Percentiles rank a stretch among this genome's conserved stretches.
These are phyloP conservation scores for Apophysomyces ossiformis DNA, from an alignment of 371 early-diverging fungal genomes.

Conservation along the genomic window DNA sequence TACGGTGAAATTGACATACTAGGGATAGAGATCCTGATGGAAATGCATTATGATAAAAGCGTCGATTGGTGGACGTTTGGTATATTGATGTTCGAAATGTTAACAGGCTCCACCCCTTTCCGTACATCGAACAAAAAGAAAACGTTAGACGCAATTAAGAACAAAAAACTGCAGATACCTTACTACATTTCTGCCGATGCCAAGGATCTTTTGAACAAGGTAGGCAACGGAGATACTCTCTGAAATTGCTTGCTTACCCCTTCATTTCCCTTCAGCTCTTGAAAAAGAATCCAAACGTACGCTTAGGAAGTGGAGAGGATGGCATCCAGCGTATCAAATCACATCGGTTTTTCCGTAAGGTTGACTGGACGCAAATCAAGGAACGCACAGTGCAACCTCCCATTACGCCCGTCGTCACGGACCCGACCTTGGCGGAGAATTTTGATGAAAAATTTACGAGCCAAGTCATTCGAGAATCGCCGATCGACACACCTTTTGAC, in stretches of 20 bases:
- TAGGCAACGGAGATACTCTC: slow-evolving; percentile 18
- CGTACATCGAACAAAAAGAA: slow-evolving; percentile 74
- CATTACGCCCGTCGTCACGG: slow-evolving; percentile 71
- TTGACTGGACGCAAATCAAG: slow-evolving; percentile 79
- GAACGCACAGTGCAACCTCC: slow-evolving; percentile 73
- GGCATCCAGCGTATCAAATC: slow-evolving; percentile 79
- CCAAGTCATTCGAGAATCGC: slow-evolving; percentile 46
- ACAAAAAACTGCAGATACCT: slow-evolving; percentile 76
- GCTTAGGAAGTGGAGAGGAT: slow-evolving; percentile 71
- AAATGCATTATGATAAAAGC: slow-evolving; percentile 79
- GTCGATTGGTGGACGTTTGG: slow-evolving; percentile 97
- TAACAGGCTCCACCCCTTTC: slow-evolving; percentile 63
- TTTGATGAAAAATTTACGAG: slow-evolving; percentile 52
- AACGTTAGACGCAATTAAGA: slow-evolving; percentile 78
- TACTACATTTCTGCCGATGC: slow-evolving; percentile 72
- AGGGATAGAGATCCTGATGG: slow-evolving; percentile 71
- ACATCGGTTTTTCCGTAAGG: slow-evolving; percentile 88
- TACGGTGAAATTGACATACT: background rate
- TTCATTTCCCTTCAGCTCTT: slow-evolving; percentile 53
- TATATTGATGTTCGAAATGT: slow-evolving; percentile 89
- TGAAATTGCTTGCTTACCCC: no score
- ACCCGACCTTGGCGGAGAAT: slow-evolving; percentile 51
- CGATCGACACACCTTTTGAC: slow-evolving; percentile 27
- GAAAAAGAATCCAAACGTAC: slow-evolving; percentile 68
- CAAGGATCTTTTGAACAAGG: slow-evolving; percentile 60